Percentiles rank a stretch among this genome's conserved stretches.
These are phyloP conservation scores for Aspergillus brunneoviolaceus DNA, from an alignment of 2,329 filamentous ascomycete species.

Conservation along the genomic window DNA sequence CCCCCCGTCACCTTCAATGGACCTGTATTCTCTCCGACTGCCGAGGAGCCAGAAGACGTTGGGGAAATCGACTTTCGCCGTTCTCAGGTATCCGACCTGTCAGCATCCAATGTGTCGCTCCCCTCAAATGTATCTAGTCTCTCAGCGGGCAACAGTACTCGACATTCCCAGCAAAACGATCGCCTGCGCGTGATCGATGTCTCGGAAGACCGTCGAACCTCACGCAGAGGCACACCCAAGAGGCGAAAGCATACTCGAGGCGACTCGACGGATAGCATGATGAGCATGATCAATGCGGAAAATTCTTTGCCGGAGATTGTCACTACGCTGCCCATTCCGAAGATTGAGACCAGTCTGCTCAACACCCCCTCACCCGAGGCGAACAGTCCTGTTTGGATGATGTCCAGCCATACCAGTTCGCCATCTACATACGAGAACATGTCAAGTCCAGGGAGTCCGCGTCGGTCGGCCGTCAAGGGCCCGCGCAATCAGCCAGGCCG, in stretches of 20 bases:
- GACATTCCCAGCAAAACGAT: constrained; percentile 9
- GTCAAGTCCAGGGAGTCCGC: constrained; percentile 28
- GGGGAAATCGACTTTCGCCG: constrained; percentile 30
- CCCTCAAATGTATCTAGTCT: constrained; percentile 19
- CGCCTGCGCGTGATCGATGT: constrained; percentile 12
- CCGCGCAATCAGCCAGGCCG: constrained; percentile 32
- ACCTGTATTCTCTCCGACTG: constrained; percentile 34
- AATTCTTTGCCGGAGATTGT: constrained; percentile 26
- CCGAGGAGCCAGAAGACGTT: constrained; percentile 37
- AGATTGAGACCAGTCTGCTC: constrained; percentile 19
- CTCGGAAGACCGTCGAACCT: constrained; percentile 3
- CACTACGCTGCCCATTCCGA: constrained; percentile 25
- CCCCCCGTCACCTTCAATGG: constrained; percentile 37
- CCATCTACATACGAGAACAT: constrained; percentile 27
- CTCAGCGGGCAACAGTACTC: constrained; percentile 19
- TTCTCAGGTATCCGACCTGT: constrained; percentile 22
- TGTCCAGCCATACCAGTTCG: constrained; percentile 23
- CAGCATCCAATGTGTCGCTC: constrained; percentile 16
- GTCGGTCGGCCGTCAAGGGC: constrained; percentile 34
- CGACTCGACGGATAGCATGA: constrained; percentile 15
- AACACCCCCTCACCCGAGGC: constrained; percentile 34
- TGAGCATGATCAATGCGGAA: constrained; percentile 18
- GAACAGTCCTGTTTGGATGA: constrained; percentile 26
- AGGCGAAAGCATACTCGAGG: constrained; percentile 25
- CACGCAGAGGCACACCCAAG: constrained; percentile 25